phyloP scores from a whole-genome alignment of 2,329 filamentous ascomycete genomes.

The Botrytis fragariae region DNA sequence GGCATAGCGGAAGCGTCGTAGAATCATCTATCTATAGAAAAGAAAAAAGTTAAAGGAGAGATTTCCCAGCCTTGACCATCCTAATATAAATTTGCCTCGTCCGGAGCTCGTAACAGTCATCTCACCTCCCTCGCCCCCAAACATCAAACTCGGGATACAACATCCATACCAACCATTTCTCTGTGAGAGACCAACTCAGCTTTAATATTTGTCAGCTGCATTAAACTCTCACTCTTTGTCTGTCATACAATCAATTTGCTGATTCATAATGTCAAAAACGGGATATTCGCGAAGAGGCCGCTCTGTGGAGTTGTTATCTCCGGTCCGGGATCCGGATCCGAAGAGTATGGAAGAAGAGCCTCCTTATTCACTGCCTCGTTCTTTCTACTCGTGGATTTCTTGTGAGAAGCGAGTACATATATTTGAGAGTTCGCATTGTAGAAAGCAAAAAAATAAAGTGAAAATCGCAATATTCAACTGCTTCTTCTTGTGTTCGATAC shows the following conservation, averaged over 20 bases:
- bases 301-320: neutral
- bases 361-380: neutral
- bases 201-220: neutral
- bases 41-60: neutral
- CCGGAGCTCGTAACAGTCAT: neutral
- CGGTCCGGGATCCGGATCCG: constrained; percentile 5
- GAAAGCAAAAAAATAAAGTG: neutral
- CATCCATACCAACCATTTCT: neutral
- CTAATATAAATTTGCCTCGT: neutral
- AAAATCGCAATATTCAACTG: neutral
- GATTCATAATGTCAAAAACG: neutral
- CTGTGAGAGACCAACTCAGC: neutral
- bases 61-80: neutral
- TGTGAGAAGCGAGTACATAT: neutral
- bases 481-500: neutral
- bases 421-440: neutral
- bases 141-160: neutral
- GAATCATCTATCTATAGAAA: neutral
- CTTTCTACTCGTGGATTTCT: neutral
- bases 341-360: neutral
- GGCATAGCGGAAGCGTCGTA: neutral
- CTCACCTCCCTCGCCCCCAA: neutral
- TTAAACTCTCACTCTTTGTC: too few relatives aligned
- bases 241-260: neutral
- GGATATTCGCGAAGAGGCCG: neutral